Base-by-base conservation (phyloP, 2,329 filamentous ascomycete species). In the Zarea fungicola region DNA sequence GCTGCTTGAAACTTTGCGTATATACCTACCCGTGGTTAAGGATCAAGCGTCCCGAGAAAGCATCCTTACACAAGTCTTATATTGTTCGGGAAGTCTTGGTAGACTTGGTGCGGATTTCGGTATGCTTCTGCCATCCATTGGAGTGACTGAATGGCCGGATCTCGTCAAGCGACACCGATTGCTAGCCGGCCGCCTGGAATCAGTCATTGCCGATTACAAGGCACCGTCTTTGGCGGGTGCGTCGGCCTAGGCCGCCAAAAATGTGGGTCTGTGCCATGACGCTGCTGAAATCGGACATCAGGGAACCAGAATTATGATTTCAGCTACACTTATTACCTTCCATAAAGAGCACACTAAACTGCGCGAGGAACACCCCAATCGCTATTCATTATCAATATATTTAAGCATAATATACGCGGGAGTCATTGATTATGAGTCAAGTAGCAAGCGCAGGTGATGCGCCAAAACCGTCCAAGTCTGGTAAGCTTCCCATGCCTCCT, bases 91-190 rank as follows among this genome's bases (percentile, higher is more conserved):
- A 39, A 96, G 91, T 67, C 71, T 99, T 42, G 92, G 92, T 1
- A 79, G 93, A 40, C 71, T 97, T 0, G 93, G 93, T 2, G 91
- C 89, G 1, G 93, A 99, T 65, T 99, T 99, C 67, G 86, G 91
- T 49, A 80, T 96, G 72, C 80, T 96, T 55, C 76, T 97, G 50
- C 89, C 90, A 8, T 59, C 57, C 10, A 56, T 63, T 28, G 75
- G 74, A 1, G 74, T 79, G 42, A 71, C 78, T 53, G 83, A 96
- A 66, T 96, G 91, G 91, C 87, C 90, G 31, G 87, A 91, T 51
- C 80, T 95, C 28, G 89, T 95, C 65, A 88, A 87, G 66, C 87
- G 92, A 56, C 92, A 96, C 70, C 82, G 89, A 36, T 77, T 91
- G 11, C 75, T 96, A 60, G 89, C 91, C 16, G 89, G 89, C 9